These are phyloP conservation scores for Vigna hirtella DNA, from an alignment of 306 rosid genomes.

Conservation along the genomic window DNA sequence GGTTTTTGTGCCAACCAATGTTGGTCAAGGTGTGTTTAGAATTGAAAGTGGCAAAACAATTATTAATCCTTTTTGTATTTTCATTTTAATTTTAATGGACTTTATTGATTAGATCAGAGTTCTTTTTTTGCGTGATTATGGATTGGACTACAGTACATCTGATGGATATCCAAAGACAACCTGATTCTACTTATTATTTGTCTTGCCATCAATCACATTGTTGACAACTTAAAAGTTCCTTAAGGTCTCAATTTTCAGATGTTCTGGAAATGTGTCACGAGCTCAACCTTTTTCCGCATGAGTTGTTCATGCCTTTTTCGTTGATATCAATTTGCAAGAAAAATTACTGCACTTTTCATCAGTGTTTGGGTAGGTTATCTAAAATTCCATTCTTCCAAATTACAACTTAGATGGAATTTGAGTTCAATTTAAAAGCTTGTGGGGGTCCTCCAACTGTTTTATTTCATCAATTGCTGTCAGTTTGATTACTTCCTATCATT, in stretches of 20 bases:
- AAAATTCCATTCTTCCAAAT: conserved; percentile 69
- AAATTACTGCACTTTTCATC: conserved; percentile 52
- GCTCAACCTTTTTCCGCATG: conserved; percentile 66
- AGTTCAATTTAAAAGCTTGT: conserved; percentile 62
- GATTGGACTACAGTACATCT: too few relatives aligned
- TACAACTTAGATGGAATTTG: conserved; percentile 56
- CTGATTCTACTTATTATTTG: too few relatives aligned
- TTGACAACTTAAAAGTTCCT: conserved; percentile 30
- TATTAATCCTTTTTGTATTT: neutral
- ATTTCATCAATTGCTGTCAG: neutral
- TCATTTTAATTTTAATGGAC: neutral
- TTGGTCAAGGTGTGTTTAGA: neutral
- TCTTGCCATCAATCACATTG: neutral
- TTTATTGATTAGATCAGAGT: neutral
- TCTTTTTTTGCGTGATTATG: too few relatives aligned
- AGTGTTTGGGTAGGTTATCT: conserved; percentile 59
- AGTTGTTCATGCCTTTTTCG: conserved; percentile 63
- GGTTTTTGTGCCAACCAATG: too few relatives aligned
- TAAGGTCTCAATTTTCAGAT: conserved; percentile 60
- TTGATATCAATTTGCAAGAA: conserved; percentile 70
- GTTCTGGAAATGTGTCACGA: conserved; percentile 62
- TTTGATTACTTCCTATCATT: conserved; percentile 36
- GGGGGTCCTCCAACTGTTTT: conserved; percentile 48
- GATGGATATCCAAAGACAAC: too few relatives aligned
- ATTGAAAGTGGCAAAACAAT: neutral